These are phyloP conservation scores for Parsonsia alboflavescens DNA, from an alignment of 257 asterid species.

Conservation along the genomic window DNA sequence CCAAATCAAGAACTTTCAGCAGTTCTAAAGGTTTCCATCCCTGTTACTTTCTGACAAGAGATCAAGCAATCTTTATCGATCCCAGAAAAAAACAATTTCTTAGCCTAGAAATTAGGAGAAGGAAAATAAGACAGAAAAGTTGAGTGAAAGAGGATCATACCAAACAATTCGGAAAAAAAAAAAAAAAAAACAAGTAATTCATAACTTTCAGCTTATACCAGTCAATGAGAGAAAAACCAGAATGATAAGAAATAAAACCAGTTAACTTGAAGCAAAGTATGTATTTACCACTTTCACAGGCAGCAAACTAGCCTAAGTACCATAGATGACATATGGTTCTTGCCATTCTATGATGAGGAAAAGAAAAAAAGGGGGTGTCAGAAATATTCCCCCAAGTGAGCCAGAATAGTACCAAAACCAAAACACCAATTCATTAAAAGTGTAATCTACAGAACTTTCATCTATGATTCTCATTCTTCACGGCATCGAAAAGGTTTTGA, in stretches of 20 bases:
- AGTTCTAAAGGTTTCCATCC: background rate
- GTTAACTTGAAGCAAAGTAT: background rate
- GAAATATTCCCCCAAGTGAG: background rate
- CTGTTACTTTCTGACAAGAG: background rate
- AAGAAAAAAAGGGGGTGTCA: background rate
- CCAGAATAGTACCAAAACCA: background rate
- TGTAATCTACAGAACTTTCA: background rate
- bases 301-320: background rate
- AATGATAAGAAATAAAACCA: background rate
- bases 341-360: background rate
- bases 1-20: background rate
- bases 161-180: background rate
- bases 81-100: background rate
- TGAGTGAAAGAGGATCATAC: background rate
- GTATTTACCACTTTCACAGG: background rate
- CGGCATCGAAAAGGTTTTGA: background rate
- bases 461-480: constrained; percentile 1
- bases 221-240: background rate
- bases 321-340: background rate
- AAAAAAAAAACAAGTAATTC: no score
- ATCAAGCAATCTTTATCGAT: background rate
- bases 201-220: background rate
- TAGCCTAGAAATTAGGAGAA: background rate
- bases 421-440: background rate
- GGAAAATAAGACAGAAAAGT: background rate